These are phyloP conservation scores for carrot (Daucus carota) DNA, from an alignment of 129 eudicot species.

Conservation along the genomic window DH1_v3.0 NC_030381.2:40932501-40933000, in stretches of 20 bases:
- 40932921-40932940: too few relatives aligned
- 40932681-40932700: not conserved
- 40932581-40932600: not conserved
- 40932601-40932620: not conserved
- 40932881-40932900: too few relatives aligned
- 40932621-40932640: not conserved
- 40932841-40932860: not conserved
- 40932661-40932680: not conserved
- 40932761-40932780: not conserved
- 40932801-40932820: too few relatives aligned
- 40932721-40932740: not conserved
- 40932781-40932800: not conserved
- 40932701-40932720: not conserved
- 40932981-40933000: too few relatives aligned
- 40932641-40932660: not conserved
- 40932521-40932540: too few relatives aligned
- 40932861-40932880: not conserved
- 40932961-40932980: too few relatives aligned
- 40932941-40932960: too few relatives aligned
- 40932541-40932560: too few relatives aligned
- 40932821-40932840: too few relatives aligned
- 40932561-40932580: not conserved
- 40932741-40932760: not conserved
- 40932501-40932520: too few relatives aligned
- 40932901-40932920: too few relatives aligned